Evolutionary conservation across 2,329 filamentous ascomycete species (phyloP).

Genomic region (Akanthomyces dipterigenus): DNA sequence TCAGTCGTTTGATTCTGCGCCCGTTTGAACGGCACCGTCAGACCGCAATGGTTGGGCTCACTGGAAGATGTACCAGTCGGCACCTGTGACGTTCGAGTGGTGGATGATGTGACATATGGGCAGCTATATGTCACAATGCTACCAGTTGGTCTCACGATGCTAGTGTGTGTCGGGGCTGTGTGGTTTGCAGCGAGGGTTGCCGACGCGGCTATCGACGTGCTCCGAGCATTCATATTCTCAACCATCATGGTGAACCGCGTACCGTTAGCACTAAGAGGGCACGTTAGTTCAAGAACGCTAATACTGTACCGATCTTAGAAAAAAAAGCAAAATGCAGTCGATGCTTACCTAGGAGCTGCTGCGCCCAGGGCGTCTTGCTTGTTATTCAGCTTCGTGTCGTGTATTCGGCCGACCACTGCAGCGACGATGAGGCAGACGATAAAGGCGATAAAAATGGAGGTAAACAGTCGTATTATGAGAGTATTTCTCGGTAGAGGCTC

Average conservation of each 20-base stretch:
- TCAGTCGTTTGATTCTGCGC: neutral
- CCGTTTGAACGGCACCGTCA: neutral
- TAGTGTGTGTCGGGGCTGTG: neutral
- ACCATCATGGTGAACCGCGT: neutral
- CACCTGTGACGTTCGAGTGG: neutral
- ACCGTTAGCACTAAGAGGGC: neutral
- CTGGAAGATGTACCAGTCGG: neutral
- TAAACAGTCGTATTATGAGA: slow-evolving; percentile 5
- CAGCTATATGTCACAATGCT: neutral
- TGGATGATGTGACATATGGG: neutral
- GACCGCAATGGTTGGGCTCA: neutral
- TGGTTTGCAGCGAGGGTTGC: neutral
- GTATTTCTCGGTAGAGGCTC: neutral
- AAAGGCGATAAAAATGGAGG: slow-evolving; percentile 8
- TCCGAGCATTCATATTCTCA: neutral
- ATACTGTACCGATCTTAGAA: too few relatives aligned
- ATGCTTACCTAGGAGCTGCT: neutral
- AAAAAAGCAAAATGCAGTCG: neutral
- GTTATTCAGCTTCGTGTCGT: neutral
- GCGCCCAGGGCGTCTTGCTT: neutral
- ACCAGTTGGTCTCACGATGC: neutral
- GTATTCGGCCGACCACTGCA: slow-evolving; percentile 10
- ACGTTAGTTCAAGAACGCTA: neutral
- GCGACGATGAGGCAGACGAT: slow-evolving; percentile 11
- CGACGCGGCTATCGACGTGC: neutral